Conservation (phyloP, 2,329 filamentous ascomycete genomes). For the Pestalotiopsis sp. region DNA sequence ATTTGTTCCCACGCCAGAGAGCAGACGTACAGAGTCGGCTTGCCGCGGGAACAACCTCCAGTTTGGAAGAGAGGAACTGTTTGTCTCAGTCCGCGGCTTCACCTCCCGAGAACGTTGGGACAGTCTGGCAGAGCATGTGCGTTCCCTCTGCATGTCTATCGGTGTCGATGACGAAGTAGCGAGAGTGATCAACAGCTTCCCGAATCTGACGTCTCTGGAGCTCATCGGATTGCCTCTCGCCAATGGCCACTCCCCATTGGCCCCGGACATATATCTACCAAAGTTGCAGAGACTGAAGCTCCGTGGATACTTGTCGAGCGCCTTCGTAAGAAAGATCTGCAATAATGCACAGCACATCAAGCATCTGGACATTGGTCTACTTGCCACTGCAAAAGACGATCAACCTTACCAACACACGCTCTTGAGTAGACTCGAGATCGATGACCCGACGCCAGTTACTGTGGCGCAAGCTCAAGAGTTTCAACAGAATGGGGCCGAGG, state of each 20-base stretch:
- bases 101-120: constrained; percentile 8
- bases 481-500: constrained; percentile 2
- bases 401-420: not conserved
- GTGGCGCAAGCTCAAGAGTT: not conserved
- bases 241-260: not conserved
- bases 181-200: not conserved
- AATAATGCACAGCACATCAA: constrained; percentile 5
- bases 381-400: constrained; percentile 8
- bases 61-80: constrained; percentile 3
- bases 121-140: not conserved
- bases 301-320: constrained; percentile 10
- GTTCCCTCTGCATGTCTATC: constrained; percentile 13
- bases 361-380: constrained; percentile 11
- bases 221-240: constrained; percentile 1
- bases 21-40: not conserved
- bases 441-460: not conserved
- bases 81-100: not conserved
- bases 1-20: no score
- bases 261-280: constrained; percentile 4
- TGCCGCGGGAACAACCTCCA: not conserved
- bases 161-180: constrained; percentile 9
- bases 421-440: not conserved
- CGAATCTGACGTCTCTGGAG: constrained; percentile 11
- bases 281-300: constrained; percentile 9
- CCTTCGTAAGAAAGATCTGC: constrained; percentile 11